Base-by-base conservation (phyloP, 768 basidiomycete species). In the Naganishia vishniacii region DNA sequence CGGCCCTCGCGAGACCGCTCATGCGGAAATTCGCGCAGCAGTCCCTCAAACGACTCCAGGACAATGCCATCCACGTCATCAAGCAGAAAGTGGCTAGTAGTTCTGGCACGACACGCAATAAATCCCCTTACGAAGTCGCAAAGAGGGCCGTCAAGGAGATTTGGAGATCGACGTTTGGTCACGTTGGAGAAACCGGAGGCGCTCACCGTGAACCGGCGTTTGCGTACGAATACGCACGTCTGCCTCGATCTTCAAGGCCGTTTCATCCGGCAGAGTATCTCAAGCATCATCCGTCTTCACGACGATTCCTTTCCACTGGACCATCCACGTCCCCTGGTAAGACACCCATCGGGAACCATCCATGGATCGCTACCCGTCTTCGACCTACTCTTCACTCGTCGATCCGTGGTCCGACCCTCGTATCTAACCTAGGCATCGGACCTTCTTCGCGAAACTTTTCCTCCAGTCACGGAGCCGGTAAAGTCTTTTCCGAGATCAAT, bases 221-320 rank as follows among this genome's bases (percentile, higher is more conserved):
- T 26, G 53, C 53, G 7, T 63, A 53, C 16, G 62, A 63, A 44
- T 51, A 49, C 48, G 48, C 31, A 15, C 45, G 32, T 18, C 26
- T 47, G 32, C 61, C 46, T n/a, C 40, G 62, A 12, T 48, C 47
- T 20, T 56, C 53, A 18, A 53, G 62, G 49, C 53, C 53, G 5
- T 69, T 69, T 69, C 70, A 75, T 12, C 74, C 74, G n/a, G 71
- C 72, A 11, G 73, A 76, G 37, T 73, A 72, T 23, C 49, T 61
- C 32, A 64, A 46, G 56, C 68, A 71, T 16, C 73, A 70, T 40
- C 69, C 73, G 31, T 46, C 48, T 46, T 73, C 68, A 16, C 53
- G 60, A 4, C 71, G 46, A 16, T 23, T 40, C 23, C 37, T 56
- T 4, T 23, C 53, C 32, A 41, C 53, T 23, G 53, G 53, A 12